A percentile compares a stretch with the other conserved stretches of the same genome.
phyloP scores from a whole-genome alignment of 1,139 yeast species.

The Zygosaccharomyces sapae region DNA sequence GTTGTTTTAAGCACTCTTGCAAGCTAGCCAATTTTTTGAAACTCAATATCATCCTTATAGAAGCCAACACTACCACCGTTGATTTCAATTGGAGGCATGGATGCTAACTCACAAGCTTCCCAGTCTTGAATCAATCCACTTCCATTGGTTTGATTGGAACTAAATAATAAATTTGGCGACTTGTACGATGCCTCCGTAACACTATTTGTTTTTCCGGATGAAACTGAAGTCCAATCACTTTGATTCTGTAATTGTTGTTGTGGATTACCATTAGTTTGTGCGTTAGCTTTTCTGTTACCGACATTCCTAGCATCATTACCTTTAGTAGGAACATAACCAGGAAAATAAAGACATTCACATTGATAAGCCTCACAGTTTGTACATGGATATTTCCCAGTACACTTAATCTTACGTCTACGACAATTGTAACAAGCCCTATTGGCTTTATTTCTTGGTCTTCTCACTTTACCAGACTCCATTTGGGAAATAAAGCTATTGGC shows the following conservation, averaged over 20 bases:
- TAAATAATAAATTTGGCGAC: background rate
- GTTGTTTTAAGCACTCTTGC: constrained; percentile 16
- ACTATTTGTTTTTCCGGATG: background rate
- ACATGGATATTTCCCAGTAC: constrained; percentile 48
- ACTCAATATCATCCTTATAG: constrained; percentile 20
- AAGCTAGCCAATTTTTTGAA: constrained; percentile 21
- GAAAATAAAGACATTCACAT: constrained; percentile 28
- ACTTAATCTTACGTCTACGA: constrained; percentile 56
- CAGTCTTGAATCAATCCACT: background rate
- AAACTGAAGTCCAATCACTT: background rate
- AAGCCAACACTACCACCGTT: constrained; percentile 19
- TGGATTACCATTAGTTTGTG: too few relatives aligned
- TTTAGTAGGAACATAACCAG: background rate
- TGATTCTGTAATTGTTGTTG: background rate
- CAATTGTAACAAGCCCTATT: constrained; percentile 61
- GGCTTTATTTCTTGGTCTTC: constrained; percentile 22
- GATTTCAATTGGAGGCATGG: constrained; percentile 10
- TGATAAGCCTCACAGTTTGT: constrained; percentile 32
- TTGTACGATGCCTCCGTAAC: background rate
- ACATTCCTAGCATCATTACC: too few relatives aligned
- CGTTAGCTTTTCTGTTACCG: too few relatives aligned
- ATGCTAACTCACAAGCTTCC: constrained; percentile 6
- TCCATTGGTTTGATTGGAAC: background rate
- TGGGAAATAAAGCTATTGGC: background rate
- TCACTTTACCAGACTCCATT: constrained; percentile 9